Evolutionary conservation across 2,329 filamentous ascomycete species (phyloP), one percentile per base, ranked within the genome.

Genomic region (Fusarium buharicum): DNA sequence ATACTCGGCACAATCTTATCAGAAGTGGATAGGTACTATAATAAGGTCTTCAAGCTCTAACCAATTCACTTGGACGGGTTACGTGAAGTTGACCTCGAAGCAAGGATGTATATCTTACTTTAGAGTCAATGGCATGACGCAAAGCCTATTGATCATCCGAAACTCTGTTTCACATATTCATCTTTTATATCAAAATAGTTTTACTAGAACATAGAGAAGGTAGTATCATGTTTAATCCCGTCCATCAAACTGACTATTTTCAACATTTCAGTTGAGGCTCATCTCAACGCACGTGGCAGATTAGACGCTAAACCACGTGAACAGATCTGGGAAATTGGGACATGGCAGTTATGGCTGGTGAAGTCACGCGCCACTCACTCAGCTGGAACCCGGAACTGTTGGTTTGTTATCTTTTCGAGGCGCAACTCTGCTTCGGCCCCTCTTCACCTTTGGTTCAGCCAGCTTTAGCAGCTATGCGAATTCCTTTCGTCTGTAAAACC

Each of bases 221-320:
- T 28, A 28, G 27, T 28, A 28, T 24, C 22, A 24, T 24, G 8
- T 24, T 30, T 10, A 30, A 37, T 12, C n/a, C n/a, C n/a, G n/a
- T n/a, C n/a, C n/a, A n/a, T n/a, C 6, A 20, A 20, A 11, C 11
- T 16, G 6, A 12, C 33, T 30, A 31, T 13, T 11, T 28, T 18
- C 46, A 20, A 20, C 16, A n/a, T n/a, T 13, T 18, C 4, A 2
- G 13, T 17, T 37, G 36, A 50, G 50, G 16, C 33, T 54, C 34
- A 46, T 17, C 17, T 48, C 5, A 18, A 39, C 40, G 41, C 65
- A 68, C 41, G 51, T 68, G 61, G 54, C 38, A 51, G 33, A 16
- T 6, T 3, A 16, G 14, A n/a, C 30, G 8, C 24, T n/a, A 31
- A 14, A n/a, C 56, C 45, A 65, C 41, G 48, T 64, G 52, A 39